Evolutionary conservation across 805 yeast genomes (phyloP).

Genomic region (Crinitomyces ghanaensis): DNA sequence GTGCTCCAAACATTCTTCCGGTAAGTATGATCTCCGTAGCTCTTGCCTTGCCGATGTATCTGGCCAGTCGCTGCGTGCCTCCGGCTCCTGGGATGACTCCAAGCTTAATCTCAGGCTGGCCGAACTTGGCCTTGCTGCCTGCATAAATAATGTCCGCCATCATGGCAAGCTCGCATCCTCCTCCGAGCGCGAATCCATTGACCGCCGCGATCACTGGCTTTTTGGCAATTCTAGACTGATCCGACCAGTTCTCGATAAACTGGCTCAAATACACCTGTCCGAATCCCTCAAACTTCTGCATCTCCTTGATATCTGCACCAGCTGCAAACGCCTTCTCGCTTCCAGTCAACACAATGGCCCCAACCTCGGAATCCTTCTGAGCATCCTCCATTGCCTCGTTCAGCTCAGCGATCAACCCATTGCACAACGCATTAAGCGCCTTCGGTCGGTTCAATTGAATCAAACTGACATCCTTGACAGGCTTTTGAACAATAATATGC

Average conservation of each 20-base stretch:
- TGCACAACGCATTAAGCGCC: slow-evolving; percentile 33
- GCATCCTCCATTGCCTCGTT: slow-evolving; percentile 29
- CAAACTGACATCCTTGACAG: slow-evolving; percentile 30
- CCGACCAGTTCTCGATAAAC: slow-evolving; percentile 32
- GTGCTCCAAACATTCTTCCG: slow-evolving; percentile 34
- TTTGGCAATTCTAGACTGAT: slow-evolving; percentile 26
- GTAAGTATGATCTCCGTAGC: slow-evolving; percentile 41
- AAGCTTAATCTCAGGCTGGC: slow-evolving; percentile 44
- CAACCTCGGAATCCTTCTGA: slow-evolving; percentile 28
- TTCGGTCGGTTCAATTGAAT: slow-evolving; percentile 34
- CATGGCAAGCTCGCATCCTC: slow-evolving; percentile 48
- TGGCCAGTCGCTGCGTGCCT: slow-evolving; percentile 40
- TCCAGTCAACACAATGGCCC: slow-evolving; percentile 40
- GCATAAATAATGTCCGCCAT: slow-evolving; percentile 40
- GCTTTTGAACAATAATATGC: slow-evolving; percentile 29
- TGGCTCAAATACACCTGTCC: slow-evolving; percentile 28
- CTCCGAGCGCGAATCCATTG: slow-evolving; percentile 45
- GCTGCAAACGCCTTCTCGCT: slow-evolving; percentile 39
- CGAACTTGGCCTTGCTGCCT: slow-evolving; percentile 37
- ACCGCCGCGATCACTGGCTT: slow-evolving; percentile 47
- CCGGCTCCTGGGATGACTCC: slow-evolving; percentile 44
- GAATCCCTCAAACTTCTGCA: slow-evolving; percentile 30
- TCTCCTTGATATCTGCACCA: slow-evolving; percentile 46
- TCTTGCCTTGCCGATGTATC: slow-evolving; percentile 37
- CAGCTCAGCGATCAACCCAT: slow-evolving; percentile 28